phyloP scores from a whole-genome alignment of 1,284 basidiomycete genomes.

The Pseudozyma thailandica region DNA sequence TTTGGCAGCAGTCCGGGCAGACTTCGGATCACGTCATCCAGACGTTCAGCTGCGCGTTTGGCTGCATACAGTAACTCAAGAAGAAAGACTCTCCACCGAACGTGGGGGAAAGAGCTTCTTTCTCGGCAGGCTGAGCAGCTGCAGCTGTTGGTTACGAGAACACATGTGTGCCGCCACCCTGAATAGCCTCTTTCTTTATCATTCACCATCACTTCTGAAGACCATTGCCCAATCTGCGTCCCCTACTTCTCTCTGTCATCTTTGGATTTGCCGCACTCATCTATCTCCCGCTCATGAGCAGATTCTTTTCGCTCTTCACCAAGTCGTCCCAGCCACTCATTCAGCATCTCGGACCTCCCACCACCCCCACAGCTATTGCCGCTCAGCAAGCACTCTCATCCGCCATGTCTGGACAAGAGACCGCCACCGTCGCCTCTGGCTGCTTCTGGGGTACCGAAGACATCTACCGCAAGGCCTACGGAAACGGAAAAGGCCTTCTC shows the following conservation, averaged over 20 bases:
- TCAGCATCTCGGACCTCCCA: constrained; percentile 46
- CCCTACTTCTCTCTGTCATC: constrained; percentile 9
- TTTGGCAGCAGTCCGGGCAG: neutral
- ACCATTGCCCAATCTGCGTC: constrained; percentile 33
- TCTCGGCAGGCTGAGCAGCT: neutral
- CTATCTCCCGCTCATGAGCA: constrained; percentile 43
- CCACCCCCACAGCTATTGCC: constrained; percentile 46
- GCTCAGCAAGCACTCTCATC: constrained; percentile 38
- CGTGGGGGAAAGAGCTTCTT: neutral
- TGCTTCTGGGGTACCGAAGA: constrained; percentile 68
- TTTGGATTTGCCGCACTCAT: constrained; percentile 17
- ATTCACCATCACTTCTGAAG: neutral
- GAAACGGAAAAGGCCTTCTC: constrained; percentile 61
- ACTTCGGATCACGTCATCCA: constrained; percentile 23
- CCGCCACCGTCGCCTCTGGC: constrained; percentile 57
- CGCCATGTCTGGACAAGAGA: constrained; percentile 43
- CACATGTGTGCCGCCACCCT: constrained; percentile 9
- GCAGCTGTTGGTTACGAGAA: neutral
- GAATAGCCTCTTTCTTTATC: neutral
- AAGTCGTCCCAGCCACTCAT: constrained; percentile 47
- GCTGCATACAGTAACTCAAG: too few relatives aligned
- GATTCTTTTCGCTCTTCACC: constrained; percentile 54
- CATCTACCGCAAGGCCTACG: constrained; percentile 63
- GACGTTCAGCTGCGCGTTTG: constrained; percentile 7
- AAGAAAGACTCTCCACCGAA: neutral